These are phyloP conservation scores for Periconia macrospinosa DNA, from an alignment of 2,329 filamentous ascomycete genomes.

Conservation along the genomic window DNA sequence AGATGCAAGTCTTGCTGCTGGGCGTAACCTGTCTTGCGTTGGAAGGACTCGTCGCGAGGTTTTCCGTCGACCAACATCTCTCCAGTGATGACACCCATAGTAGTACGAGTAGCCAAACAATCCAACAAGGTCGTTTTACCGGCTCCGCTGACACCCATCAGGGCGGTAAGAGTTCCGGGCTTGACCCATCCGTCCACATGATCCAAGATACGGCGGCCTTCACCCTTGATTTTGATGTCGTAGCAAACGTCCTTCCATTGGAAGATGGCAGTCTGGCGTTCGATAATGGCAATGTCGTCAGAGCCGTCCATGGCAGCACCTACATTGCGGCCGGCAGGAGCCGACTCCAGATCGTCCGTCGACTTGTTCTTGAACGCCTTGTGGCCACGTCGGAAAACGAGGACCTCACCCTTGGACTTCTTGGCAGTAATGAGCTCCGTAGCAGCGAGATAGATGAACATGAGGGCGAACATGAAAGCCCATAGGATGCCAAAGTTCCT, in stretches of 20 bases:
- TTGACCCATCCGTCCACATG: slow-evolving; percentile 93
- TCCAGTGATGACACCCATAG: slow-evolving; percentile 85
- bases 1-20: slow-evolving; percentile 92
- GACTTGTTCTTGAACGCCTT: slow-evolving; percentile 53
- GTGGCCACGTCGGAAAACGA: slow-evolving; percentile 53
- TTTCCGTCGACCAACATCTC: slow-evolving; percentile 82
- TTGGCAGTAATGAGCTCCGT: slow-evolving; percentile 52
- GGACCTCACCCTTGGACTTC: slow-evolving; percentile 56
- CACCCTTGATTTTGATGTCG: slow-evolving; percentile 76
- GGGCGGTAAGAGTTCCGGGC: slow-evolving; percentile 78
- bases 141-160: slow-evolving; percentile 92
- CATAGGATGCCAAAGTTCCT: slow-evolving; percentile 52
- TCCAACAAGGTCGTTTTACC: slow-evolving; percentile 92
- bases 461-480: slow-evolving; percentile 48
- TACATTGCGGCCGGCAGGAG: slow-evolving; percentile 30
- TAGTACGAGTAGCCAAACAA: slow-evolving; percentile 80
- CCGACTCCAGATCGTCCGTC: slow-evolving; percentile 46
- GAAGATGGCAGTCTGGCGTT: slow-evolving; percentile 75
- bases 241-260: slow-evolving; percentile 85
- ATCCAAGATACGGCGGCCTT: slow-evolving; percentile 75
- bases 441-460: slow-evolving; percentile 47
- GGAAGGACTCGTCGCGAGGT: slow-evolving; percentile 78
- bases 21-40: slow-evolving; percentile 89
- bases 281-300: slow-evolving; percentile 51
- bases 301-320: slow-evolving; percentile 40